Evolutionary conservation across 2,329 filamentous ascomycete species (phyloP).

Genomic region (Tolypocladium endophyticum): DNA sequence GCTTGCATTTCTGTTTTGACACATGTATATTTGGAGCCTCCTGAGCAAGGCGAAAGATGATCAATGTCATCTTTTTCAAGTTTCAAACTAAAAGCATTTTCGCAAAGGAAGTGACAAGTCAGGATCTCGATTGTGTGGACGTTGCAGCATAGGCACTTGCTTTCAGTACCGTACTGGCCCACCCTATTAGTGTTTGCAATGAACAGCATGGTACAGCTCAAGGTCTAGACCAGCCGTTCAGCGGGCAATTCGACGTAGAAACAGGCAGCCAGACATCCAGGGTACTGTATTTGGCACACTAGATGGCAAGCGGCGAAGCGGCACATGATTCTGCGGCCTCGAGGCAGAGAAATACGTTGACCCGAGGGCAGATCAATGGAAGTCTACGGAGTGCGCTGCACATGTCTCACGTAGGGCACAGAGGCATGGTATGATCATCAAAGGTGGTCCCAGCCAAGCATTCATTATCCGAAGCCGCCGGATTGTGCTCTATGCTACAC

Average conservation of each 20-base stretch:
- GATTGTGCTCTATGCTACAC: constrained; percentile 32
- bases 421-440: background rate
- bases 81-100: background rate
- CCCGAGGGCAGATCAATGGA: background rate
- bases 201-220: no score
- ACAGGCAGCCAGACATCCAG: no score
- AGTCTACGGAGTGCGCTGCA: background rate
- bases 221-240: no score
- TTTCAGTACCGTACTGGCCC: no score
- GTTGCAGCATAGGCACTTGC: background rate
- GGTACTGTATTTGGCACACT: no score
- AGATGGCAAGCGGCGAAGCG: background rate
- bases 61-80: background rate
- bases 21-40: constrained; percentile 10
- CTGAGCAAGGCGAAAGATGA: background rate
- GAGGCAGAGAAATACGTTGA: no score
- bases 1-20: constrained; percentile 14
- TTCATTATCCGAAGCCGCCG: constrained; percentile 28
- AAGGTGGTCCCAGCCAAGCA: constrained; percentile 16
- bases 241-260: no score
- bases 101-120: background rate
- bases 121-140: background rate
- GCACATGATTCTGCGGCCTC: background rate
- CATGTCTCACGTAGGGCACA: constrained; percentile 4
- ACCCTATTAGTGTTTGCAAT: no score